Evolutionary conservation across 768 basidiomycete genomes (phyloP), one percentile per base, ranked within the genome.

Genomic region (Kondoa malvinella): DNA sequence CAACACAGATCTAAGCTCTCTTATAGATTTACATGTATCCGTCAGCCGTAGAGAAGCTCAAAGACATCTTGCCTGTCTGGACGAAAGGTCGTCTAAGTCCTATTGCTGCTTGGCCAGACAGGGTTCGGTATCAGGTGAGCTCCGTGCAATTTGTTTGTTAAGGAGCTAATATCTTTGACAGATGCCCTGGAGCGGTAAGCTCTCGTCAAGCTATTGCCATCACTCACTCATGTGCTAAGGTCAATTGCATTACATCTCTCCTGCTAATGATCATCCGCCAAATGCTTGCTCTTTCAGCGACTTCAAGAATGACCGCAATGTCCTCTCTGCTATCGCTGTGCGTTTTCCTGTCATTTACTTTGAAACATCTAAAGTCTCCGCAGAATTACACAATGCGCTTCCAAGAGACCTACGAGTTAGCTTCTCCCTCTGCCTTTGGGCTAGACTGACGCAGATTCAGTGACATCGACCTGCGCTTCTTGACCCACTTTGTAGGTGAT

Each of bases 391-490:
- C 74, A 2, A 34, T 40, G 3, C 64, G 73, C 1, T 59, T 75
- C 15, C 68, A 59, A 15, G 27, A 57, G 21, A 50, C 40, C 12
- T 50, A 50, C 40, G 40, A 50, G 40, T 50, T 21, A 8, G 40
- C 21, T 2, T 15, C 1, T 8, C 57, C 34, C 21, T 15, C 57
- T 33, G 2, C 31, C n/a, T n/a, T n/a, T 15, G 50, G 1, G 1
- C n/a, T 57, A 34, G 31, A 31, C 40, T 50, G 40, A 50, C 40
- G 40, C 8, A 50, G 21, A 56, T 8, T 29, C 27, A 14, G 3
- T 57, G 25, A 34, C 25, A 67, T 90, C 72, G 88, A 94, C 1
- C 80, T 96, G 73, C 87, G 88, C 76, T 99, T 95, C 80, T 79
- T 99, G 33, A 82, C 92, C 32, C 95, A 99, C 77, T 96, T 90